phyloP scores from a whole-genome alignment of 176 grass and related monocot species.

The Metroxylon sagu region DNA sequence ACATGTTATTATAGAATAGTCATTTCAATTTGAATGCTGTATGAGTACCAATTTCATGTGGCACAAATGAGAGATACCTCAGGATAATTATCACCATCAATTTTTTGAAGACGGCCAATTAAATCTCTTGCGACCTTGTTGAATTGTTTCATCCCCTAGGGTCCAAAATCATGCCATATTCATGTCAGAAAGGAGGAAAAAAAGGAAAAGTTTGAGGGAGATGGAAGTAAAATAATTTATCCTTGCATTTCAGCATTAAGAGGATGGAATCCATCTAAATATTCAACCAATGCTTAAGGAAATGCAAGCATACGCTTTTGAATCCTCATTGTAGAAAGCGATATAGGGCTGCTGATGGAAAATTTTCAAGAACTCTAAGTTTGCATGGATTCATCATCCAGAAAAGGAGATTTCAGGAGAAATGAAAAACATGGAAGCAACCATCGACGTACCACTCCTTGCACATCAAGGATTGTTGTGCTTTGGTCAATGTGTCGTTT shows the following conservation, averaged over 20 bases:
- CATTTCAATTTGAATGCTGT: no score
- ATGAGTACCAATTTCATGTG: no score
- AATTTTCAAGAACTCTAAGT: neutral
- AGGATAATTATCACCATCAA: constrained; percentile 91
- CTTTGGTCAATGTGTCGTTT: constrained; percentile 92
- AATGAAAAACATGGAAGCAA: neutral
- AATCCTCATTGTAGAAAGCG: no score
- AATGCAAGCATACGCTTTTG: no score
- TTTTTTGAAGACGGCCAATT: constrained; percentile 82
- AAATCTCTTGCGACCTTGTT: constrained; percentile 89
- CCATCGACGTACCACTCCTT: constrained; percentile 63
- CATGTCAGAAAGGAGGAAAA: constrained; percentile 10
- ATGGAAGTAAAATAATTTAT: constrained; percentile 2
- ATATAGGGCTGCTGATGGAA: no score
- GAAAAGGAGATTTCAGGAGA: no score
- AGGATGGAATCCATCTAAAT: no score
- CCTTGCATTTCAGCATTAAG: no score
- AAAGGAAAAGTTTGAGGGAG: neutral
- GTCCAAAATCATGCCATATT: constrained; percentile 6
- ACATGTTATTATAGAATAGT: no score
- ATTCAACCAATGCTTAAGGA: no score
- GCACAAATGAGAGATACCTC: constrained; percentile 42
- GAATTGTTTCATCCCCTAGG: constrained; percentile 87
- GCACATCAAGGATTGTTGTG: constrained; percentile 97
- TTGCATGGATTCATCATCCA: neutral